Evolutionary conservation across 1,284 basidiomycete species (phyloP), one percentile per base, ranked within the genome.

Genomic region (Sphagnurus paluster): DNA sequence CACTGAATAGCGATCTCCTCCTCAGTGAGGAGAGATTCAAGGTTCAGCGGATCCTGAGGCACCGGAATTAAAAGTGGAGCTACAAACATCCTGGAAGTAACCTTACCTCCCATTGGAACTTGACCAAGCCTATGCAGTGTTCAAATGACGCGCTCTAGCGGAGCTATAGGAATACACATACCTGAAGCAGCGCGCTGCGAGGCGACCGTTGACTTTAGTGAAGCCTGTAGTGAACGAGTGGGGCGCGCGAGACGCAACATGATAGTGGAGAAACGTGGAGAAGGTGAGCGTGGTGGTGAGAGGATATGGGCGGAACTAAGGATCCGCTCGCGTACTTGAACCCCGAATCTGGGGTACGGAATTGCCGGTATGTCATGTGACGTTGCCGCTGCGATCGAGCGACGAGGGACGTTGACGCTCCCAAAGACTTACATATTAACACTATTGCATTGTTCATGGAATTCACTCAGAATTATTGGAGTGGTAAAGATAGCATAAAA

Each of bases 1-100:
- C 50, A 91, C 93, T 90, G 81, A 59, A 98, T 89, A 5, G 91
- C 90, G 49, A 82, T 75, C 69, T 98, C 95, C 39, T 98, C 95
- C 34, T 95, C 93, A 0, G 90, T 92, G 40, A 98, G 72, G 34
- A 92, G 72, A 0, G 83, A 82, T 49, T 89, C 84, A 35, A 91
- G 61, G 57, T 79, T 80, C 49, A 95, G 67, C 0, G 91, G 88
- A 29, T 54, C 53, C 53, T 54, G 16, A 26, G 17, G 16, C 28
- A 5, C 10, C 26, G 36, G 14, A 6, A 20, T 36, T 38, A n/a
- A 39, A 7, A 30, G 19, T 17, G 9, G 30, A 13, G 17, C 9
- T 9, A 7, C 11, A 11, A 23, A 36, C 10, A 14, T 34, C 19
- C 28, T 23, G 7, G 21, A 9, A 11, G 13, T 9, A 9, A 25